Evolutionary conservation across 805 yeast species (phyloP).

Genomic region (Myxozyma neotropica): DNA sequence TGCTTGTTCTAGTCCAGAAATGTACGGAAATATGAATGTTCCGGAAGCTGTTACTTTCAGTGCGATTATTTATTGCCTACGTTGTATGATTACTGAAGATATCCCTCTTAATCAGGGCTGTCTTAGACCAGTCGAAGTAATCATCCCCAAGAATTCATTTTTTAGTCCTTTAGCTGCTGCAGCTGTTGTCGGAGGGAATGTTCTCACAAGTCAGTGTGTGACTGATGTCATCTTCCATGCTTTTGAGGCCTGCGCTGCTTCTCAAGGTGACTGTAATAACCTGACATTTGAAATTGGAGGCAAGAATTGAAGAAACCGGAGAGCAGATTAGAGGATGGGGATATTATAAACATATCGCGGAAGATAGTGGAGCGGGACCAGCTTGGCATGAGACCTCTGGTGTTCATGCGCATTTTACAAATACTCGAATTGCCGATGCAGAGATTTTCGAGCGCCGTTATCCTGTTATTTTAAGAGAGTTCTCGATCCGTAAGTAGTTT

Average conservation of each 20-base stretch:
- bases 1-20: slow-evolving; percentile 81
- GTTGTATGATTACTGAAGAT: slow-evolving; percentile 81
- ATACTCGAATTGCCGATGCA: slow-evolving; percentile 88
- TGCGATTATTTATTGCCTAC: slow-evolving; percentile 82
- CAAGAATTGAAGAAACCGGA: slow-evolving; percentile 47
- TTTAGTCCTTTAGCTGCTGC: slow-evolving; percentile 79
- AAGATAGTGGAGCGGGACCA: slow-evolving; percentile 92
- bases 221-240: slow-evolving; percentile 88
- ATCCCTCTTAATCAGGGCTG: slow-evolving; percentile 96
- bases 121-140: slow-evolving; percentile 71
- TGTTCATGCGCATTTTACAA: slow-evolving; percentile 94
- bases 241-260: slow-evolving; percentile 86
- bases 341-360: slow-evolving; percentile 69
- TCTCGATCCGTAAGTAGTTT: slow-evolving; percentile 63
- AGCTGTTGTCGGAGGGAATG: slow-evolving; percentile 95
- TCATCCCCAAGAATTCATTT: slow-evolving; percentile 62
- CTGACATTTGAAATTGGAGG: slow-evolving; percentile 88
- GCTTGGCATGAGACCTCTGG: slow-evolving; percentile 85
- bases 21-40: slow-evolving; percentile 88
- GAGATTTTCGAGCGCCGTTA: slow-evolving; percentile 87
- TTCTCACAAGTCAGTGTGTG: slow-evolving; percentile 89
- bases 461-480: slow-evolving; percentile 76
- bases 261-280: slow-evolving; percentile 95
- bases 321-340: slow-evolving; percentile 37
- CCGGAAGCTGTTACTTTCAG: slow-evolving; percentile 88